Evolutionary conservation across 768 basidiomycete genomes (phyloP), one percentile per base, ranked within the genome.

Genomic region (Boletales sp.): DNA sequence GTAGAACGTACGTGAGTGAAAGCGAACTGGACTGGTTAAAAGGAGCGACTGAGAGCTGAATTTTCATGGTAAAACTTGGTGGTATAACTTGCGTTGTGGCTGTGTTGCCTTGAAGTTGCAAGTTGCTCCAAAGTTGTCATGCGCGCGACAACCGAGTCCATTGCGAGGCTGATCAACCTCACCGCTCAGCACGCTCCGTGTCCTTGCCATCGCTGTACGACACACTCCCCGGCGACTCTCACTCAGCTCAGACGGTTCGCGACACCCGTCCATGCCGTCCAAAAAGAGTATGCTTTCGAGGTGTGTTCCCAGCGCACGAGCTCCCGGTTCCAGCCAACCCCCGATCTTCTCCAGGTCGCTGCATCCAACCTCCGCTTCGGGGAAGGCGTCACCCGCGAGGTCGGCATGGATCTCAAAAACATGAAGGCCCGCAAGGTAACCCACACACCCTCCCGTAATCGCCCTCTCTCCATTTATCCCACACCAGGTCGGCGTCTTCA

Each of bases 241-340:
- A 80, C 71, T 52, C 84, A 87, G 63, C 68, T 90, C 54, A 73
- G 91, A 55, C 82, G 72, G 64, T 80, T 87, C 50, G 91, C 91
- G 12, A 87, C 87, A 0, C 92, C 92, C 32, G 82, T 89, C 6
- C 77, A 87, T 30, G 58, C 67, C 1, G 71, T 83, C 4, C 74
- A 90, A 72, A 92, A 86, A 66, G 93, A 95, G 69, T 94, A 94
- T 63, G 93, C 93, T 0, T 95, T 94, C 62, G 93, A 95, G 79
- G 87, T 80, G 61, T 53, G 69, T 53, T 2, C 7, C 32, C 17
- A 21, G 6, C 21, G 3, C 42, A 21, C n/a, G n/a, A n/a, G n/a
- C n/a, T n/a, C n/a, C n/a, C n/a, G n/a, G n/a, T n/a, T n/a, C n/a
- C 36, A 19, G 10, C 3, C 37, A 17, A 32, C 31, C 5, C 31